Evolutionary conservation across 116 monocot genomes (phyloP).

Genomic region (Phalaenopsis hybrid): DNA sequence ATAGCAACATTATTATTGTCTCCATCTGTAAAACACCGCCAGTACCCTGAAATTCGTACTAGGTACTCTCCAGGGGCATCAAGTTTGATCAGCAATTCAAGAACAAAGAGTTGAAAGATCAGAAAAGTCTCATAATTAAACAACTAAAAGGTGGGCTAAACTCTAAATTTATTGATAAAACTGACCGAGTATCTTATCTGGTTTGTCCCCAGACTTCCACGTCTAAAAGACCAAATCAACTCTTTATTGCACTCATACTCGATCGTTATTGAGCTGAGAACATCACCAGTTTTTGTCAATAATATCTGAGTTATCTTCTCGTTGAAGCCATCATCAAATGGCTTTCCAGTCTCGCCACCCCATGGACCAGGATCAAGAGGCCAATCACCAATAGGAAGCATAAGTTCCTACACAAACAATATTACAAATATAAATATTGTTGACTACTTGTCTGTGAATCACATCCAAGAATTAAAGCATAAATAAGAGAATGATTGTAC

Average conservation of each 20-base stretch:
- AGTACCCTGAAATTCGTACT: conserved; percentile 2
- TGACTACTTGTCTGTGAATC: background rate
- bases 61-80: conserved; percentile 34
- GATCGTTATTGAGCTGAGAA: conserved; percentile 36
- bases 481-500: too few species aligned
- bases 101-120: background rate
- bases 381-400: background rate
- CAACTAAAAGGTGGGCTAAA: too few species aligned
- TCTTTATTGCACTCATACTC: conserved; percentile 46
- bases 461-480: background rate
- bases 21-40: background rate
- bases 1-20: background rate
- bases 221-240: conserved; percentile 37
- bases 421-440: background rate
- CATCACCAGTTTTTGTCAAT: conserved; percentile 20
- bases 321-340: conserved; percentile 49
- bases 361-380: conserved; percentile 30
- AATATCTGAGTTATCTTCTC: conserved; percentile 30
- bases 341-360: conserved; percentile 47
- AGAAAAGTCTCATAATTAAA: background rate
- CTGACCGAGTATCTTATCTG: conserved; percentile 23
- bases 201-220: conserved; percentile 28
- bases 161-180: background rate
- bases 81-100: conserved; percentile 31
- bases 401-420: background rate